Evolutionary conservation across 2,329 filamentous ascomycete genomes (phyloP).

Genomic region (Uncinocarpus reesii): DNA sequence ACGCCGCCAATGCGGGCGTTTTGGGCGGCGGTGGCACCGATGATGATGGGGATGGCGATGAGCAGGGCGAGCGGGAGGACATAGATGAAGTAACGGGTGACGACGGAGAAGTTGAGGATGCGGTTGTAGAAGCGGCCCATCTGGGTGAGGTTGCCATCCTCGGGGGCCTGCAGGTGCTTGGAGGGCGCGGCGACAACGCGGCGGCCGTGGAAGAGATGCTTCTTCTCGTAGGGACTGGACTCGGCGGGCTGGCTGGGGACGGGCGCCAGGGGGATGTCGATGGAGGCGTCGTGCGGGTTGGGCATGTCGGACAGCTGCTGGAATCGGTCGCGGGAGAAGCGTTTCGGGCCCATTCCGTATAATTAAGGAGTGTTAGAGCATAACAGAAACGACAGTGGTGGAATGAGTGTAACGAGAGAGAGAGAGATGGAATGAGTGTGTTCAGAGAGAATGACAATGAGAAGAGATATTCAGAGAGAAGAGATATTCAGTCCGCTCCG

Average conservation of each 20-base stretch:
- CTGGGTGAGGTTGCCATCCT: conserved; percentile 47
- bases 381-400: too few relatives aligned
- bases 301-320: too few relatives aligned
- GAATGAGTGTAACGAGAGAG: too few relatives aligned
- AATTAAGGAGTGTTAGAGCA: too few relatives aligned
- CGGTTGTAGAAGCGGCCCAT: conserved; percentile 53
- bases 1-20: conserved; percentile 46
- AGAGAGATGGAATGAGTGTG: too few relatives aligned
- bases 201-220: conserved; percentile 23
- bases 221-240: too few relatives aligned
- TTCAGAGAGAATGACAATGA: too few relatives aligned
- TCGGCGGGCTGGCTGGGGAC: conserved; percentile 19
- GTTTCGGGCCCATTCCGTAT: conserved; percentile 32
- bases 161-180: conserved; percentile 33
- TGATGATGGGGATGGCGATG: conserved; percentile 54
- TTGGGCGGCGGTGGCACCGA: conserved; percentile 45
- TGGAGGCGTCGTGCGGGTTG: too few relatives aligned
- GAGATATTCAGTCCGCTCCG: too few relatives aligned
- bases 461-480: too few relatives aligned
- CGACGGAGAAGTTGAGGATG: conserved; percentile 51
- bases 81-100: conserved; percentile 55
- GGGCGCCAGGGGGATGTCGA: too few relatives aligned
- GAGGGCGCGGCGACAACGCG: conserved; percentile 24
- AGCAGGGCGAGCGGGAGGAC: conserved; percentile 47
- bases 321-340: conserved; percentile 39